phyloP scores from a whole-genome alignment of 78 protist species.

The Protostelium mycophagum region DNA sequence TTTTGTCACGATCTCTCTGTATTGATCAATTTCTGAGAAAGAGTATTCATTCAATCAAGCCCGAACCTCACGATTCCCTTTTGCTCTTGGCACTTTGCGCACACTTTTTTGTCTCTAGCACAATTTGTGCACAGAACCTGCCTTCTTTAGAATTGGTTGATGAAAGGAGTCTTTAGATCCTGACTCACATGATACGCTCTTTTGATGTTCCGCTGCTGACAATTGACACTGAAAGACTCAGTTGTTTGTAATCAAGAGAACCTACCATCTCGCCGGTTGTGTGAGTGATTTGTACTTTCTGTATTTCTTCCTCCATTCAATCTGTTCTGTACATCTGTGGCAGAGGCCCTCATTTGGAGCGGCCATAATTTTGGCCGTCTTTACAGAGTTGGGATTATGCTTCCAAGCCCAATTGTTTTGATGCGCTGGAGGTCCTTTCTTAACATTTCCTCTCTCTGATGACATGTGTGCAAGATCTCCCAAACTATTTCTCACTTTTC shows the following conservation, averaged over 20 bases:
- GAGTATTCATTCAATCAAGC: not conserved
- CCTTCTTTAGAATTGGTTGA: not conserved
- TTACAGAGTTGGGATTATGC: slow-evolving; percentile 67
- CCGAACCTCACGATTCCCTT: slow-evolving; percentile 41
- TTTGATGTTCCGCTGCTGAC: slow-evolving; percentile 26
- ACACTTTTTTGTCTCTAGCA: slow-evolving; percentile 31
- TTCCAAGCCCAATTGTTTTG: slow-evolving; percentile 40
- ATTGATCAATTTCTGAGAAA: not conserved
- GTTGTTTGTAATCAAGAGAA: not conserved
- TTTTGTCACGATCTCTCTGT: slow-evolving; percentile 20
- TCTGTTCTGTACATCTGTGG: slow-evolving; percentile 56
- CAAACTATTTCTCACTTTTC: too few relatives aligned
- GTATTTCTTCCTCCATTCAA: slow-evolving; percentile 81
- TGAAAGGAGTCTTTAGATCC: not conserved
- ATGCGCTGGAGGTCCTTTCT: slow-evolving; percentile 33
- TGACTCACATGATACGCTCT: slow-evolving; percentile 57
- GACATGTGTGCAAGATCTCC: too few relatives aligned
- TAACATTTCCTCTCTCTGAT: slow-evolving; percentile 15
- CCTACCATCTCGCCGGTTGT: slow-evolving; percentile 59
- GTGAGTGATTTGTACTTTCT: slow-evolving; percentile 81
- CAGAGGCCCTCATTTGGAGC: slow-evolving; percentile 77
- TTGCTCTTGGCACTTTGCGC: slow-evolving; percentile 68
- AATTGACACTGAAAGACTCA: slow-evolving; percentile 4
- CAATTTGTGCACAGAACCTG: slow-evolving; percentile 28
- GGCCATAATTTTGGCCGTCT: slow-evolving; percentile 48